Evolutionary conservation across 306 rosid species (phyloP).

Genomic region (cucumber (Cucumis sativus)): DNA sequence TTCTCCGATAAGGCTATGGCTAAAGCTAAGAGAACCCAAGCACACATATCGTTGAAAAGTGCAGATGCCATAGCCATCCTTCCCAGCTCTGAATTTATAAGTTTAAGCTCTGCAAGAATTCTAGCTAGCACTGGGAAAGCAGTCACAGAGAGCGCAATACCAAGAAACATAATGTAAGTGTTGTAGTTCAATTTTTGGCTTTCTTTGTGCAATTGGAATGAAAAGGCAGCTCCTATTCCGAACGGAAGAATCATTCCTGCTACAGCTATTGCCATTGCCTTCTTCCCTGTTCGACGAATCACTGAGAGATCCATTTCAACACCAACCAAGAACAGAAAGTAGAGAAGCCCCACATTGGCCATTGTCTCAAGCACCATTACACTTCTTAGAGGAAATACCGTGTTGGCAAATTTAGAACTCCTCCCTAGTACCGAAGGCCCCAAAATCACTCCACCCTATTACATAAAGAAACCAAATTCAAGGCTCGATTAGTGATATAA

Average conservation of each 20-base stretch:
- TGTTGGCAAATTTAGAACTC: slow-evolving; percentile 14
- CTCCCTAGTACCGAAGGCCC: slow-evolving; percentile 78
- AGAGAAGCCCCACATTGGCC: slow-evolving; percentile 82
- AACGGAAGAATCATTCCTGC: slow-evolving; percentile 74
- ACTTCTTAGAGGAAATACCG: slow-evolving; percentile 58
- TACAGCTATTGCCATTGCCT: slow-evolving; percentile 37
- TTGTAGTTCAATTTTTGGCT: not conserved
- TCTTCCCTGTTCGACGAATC: slow-evolving; percentile 39
- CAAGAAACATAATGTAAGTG: slow-evolving; percentile 45
- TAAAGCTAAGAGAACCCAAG: slow-evolving; percentile 71
- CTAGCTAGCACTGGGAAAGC: slow-evolving; percentile 79
- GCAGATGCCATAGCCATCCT: slow-evolving; percentile 58
- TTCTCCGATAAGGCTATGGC: slow-evolving; percentile 73
- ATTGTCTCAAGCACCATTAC: slow-evolving; percentile 68
- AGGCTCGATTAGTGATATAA: not conserved
- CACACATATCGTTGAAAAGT: slow-evolving; percentile 64
- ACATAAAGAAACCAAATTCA: not conserved
- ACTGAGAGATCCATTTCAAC: slow-evolving; percentile 71
- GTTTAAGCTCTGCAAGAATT: slow-evolving; percentile 69
- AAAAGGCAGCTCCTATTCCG: slow-evolving; percentile 23
- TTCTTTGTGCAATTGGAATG: slow-evolving; percentile 8
- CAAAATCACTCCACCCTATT: slow-evolving; percentile 69
- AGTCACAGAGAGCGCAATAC: slow-evolving; percentile 56
- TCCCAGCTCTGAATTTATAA: slow-evolving; percentile 62
- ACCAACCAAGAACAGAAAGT: slow-evolving; percentile 68